phyloP scores from a whole-genome alignment of 2,329 filamentous ascomycete genomes.

The Fusarium vanettenii region DNA sequence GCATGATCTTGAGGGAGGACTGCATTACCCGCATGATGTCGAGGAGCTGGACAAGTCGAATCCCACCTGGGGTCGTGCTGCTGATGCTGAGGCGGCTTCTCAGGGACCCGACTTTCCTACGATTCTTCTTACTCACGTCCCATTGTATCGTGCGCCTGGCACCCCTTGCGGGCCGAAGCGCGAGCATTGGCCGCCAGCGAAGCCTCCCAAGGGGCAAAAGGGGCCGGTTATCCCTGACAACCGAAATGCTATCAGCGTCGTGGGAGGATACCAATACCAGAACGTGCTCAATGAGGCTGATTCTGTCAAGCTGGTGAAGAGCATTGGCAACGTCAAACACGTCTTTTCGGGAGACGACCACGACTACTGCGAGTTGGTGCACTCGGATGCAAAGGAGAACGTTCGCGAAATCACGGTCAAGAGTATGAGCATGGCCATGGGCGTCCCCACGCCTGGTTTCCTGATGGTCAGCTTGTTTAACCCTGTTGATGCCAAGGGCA shows the following conservation, averaged over 20 bases:
- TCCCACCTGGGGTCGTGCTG: conserved; percentile 24
- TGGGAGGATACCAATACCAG: conserved; percentile 92
- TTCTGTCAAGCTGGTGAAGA: conserved; percentile 79
- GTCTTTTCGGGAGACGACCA: conserved; percentile 98
- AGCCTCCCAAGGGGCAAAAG: conserved; percentile 68
- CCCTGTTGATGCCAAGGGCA: conserved; percentile 75
- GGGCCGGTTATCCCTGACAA: conserved; percentile 69
- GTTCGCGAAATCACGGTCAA: conserved; percentile 93
- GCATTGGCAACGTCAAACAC: conserved; percentile 83
- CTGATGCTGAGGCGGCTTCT: conserved; percentile 56
- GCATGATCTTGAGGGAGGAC: conserved; percentile 68
- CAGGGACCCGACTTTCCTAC: conserved; percentile 78
- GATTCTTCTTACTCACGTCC: conserved; percentile 90
- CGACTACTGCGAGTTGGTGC: conserved; percentile 93
- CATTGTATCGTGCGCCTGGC: conserved; percentile 82
- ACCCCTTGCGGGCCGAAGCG: conserved; percentile 89
- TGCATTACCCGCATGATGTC: conserved; percentile 68
- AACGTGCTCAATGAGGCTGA: conserved; percentile 86
- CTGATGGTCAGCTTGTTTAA: conserved; percentile 93
- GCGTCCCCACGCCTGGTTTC: conserved; percentile 87
- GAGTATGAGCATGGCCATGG: conserved; percentile 96
- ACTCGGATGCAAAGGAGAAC: conserved; percentile 74
- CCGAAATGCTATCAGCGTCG: conserved; percentile 81
- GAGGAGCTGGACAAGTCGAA: conserved; percentile 66
- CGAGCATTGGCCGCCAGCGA: conserved; percentile 82